Evolutionary conservation across 495 filamentous ascomycete species (phyloP).

Genomic region (Aspergillus baeticus): DNA sequence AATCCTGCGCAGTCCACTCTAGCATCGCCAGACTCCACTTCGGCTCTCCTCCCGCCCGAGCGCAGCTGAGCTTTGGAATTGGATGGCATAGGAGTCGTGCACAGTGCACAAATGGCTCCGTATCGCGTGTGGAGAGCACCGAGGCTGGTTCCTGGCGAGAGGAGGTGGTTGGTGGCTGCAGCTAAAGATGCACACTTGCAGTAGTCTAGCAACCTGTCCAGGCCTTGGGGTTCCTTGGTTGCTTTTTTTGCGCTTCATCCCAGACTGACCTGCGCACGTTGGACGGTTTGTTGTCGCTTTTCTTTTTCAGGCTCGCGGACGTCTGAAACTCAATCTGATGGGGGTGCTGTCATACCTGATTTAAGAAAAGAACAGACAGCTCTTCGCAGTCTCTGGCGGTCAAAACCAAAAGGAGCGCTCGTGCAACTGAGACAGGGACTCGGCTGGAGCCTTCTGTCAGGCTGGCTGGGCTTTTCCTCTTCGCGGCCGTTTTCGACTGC

Average conservation of each 20-base stretch:
- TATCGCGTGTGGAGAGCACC: neutral
- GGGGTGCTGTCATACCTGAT: neutral
- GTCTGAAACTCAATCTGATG: neutral
- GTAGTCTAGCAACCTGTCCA: constrained; percentile 14
- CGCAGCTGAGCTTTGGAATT: neutral
- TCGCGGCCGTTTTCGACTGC: constrained; percentile 1
- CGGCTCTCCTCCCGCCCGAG: neutral
- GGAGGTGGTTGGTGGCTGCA: constrained; percentile 12
- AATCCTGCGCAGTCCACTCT: neutral
- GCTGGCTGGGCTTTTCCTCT: constrained; percentile 4
- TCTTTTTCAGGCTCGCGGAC: constrained; percentile 1
- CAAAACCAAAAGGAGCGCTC: neutral
- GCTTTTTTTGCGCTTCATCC: neutral
- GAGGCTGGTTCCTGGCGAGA: constrained; percentile 11
- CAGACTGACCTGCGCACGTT: constrained; percentile 13
- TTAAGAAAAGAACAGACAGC: neutral
- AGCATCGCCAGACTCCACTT: constrained; percentile 1
- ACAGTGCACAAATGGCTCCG: no score
- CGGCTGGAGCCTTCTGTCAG: neutral
- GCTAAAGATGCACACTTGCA: constrained; percentile 23
- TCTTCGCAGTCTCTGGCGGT: neutral
- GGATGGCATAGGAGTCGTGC: no score
- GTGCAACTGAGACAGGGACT: constrained; percentile 10
- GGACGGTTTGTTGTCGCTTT: constrained; percentile 8
- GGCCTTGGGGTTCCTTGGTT: constrained; percentile 1